Evolutionary conservation across 2,329 filamentous ascomycete species (phyloP), one percentile per base, ranked within the genome.

Genomic region (Huntiella savannae): DNA sequence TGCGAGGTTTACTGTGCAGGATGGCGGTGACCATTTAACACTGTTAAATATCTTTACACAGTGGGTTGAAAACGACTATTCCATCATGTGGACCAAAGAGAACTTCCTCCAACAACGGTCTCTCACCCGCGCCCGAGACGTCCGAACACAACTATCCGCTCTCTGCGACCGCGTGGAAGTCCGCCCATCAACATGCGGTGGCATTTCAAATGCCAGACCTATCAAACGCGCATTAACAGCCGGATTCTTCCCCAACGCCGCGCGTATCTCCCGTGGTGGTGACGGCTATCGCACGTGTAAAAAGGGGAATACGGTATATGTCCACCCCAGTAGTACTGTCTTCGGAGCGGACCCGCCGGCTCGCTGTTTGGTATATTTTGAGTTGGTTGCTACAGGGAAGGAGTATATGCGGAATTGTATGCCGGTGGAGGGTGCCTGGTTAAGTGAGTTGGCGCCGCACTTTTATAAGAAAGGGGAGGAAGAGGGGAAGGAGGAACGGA

Each of bases 111-210:
- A 96, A 58, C 85, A 93, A 59, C 77, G 87, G 12, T 82, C 79
- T n/a, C 69, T 98, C 3, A 91, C 80, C 0, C 76, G 91, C 1
- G 88, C 86, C 0, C 77, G 88, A 28, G 87, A 96, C 55, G 85
- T 98, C 2, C 77, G 87, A 43, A 91, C 96, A 52, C 91, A 98
- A 59, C 73, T 98, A 0, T 77, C 79, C 45, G 88, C 92, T 55
- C 73, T 98, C 17, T 95, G 88, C 62, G 91, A 98, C 54, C 78
- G 87, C 3, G 85, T 96, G 19, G 91, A 95, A 61, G 82, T 96
- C 4, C 70, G 73, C 0, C 73, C 75, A 2, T 81, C 77, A 1
- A 73, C 73, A 10, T 76, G 71, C 52, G 85, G 85, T 4, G 68
- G 77, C 2, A 33, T 34, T 10, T 69, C 67, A 43, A 86, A 95